Base-by-base conservation (phyloP, 2,329 filamentous ascomycete species). In the Lachnellula cervina region DNA sequence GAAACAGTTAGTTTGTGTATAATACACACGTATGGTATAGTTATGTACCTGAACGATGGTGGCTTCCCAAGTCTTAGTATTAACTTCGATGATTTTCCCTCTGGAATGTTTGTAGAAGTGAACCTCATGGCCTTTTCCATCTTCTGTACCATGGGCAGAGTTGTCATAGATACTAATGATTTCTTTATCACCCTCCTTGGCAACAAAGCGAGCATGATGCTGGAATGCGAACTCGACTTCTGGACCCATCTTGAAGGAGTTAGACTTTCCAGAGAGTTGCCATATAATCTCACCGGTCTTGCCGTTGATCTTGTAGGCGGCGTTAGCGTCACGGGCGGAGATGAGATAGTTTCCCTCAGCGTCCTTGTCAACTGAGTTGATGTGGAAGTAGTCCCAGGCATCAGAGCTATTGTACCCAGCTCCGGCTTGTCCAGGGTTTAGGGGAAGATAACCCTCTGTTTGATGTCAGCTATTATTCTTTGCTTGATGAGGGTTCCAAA, bases 221-320 rank as follows among this genome's bases (percentile, higher is more conserved):
- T 80, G 77, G 65, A 76, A 78, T 11, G 72, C 73, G 59, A 80
- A 80, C 28, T 73, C 67, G 56, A 77, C 76, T 49, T 76, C 73
- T 13, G 67, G 67, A 47, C 66, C 67, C 14, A 71, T 66, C n/a
- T 61, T 58, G 64, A 80, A 78, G 38, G 74, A 73, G 1, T 74
- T 74, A 23, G 70, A 73, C 32, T 71, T 71, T 35, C 76, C 77
- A 11, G 73, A 72, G 13, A 79, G 66, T 19, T 72, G 70, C 77
- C 77, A 79, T 58, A 79, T 72, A 44, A 78, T 73, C n/a, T 70
- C 66, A 2, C 76, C 75, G 17, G 72, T 72, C 5, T 70, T 70
- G 14, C 75, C 75, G 47, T 75, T 75, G 48, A 78, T 70, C 56
- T 78, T 78, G 68, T 77, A 76, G 17, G 78, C 71, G 1, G 74